A percentile compares a stretch with the other conserved stretches of the same genome.
These are phyloP conservation scores for Exophiala viscosa DNA, from an alignment of 2,329 filamentous ascomycete species.

Conservation along the genomic window DNA sequence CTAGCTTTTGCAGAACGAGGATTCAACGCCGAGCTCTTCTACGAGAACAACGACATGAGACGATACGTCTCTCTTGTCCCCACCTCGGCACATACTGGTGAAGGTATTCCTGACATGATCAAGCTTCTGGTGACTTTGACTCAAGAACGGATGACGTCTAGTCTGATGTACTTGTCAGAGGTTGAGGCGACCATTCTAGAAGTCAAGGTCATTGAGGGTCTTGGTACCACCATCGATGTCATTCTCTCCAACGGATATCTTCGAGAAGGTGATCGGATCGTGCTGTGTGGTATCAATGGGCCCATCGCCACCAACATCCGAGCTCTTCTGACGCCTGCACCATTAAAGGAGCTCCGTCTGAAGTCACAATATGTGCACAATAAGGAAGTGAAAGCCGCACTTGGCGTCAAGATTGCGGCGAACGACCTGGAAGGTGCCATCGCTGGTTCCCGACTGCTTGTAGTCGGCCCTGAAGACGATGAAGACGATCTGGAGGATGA, in stretches of 20 bases:
- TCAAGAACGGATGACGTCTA: conserved; percentile 94
- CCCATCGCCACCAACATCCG: conserved; percentile 93
- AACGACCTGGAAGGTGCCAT: conserved; percentile 95
- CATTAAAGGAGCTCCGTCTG: conserved; percentile 87
- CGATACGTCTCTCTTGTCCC: conserved; percentile 92
- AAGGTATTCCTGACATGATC: conserved; percentile 97
- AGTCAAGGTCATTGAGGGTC: conserved; percentile 98
- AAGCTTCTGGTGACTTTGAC: conserved; percentile 90
- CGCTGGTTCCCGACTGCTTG: conserved; percentile 88
- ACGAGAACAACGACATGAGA: conserved; percentile 96
- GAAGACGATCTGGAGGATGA: conserved; percentile 96
- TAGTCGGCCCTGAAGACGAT: conserved; percentile 91
- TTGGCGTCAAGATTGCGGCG: conserved; percentile 98
- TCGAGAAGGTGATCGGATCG: conserved; percentile 88
- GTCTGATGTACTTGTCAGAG: conserved; percentile 97
- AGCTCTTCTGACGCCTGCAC: conserved; percentile 86
- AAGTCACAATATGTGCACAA: conserved; percentile 98
- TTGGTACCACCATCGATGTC: conserved; percentile 98
- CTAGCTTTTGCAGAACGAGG: conserved; percentile 92
- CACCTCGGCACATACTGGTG: conserved; percentile 96
- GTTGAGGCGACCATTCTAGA: conserved; percentile 97
- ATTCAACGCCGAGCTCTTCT: conserved; percentile 96
- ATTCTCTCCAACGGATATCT: conserved; percentile 94
- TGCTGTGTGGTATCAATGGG: conserved; percentile 94
- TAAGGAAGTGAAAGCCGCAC: conserved; percentile 96